These are phyloP conservation scores for Gypsophila paniculata DNA, from an alignment of 179 eudicot genomes.

Conservation along the genomic window DNA sequence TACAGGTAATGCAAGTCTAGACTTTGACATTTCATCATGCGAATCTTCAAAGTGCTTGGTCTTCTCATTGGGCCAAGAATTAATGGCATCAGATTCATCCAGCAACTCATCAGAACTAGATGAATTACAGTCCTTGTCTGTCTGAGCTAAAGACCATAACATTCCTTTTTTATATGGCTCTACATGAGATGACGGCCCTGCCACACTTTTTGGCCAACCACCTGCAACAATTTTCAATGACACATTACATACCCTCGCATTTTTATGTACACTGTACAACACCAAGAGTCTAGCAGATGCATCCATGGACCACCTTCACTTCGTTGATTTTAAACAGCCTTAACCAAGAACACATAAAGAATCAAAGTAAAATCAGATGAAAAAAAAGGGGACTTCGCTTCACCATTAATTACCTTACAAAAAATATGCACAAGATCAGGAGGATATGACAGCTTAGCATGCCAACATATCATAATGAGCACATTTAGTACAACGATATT, in stretches of 20 bases:
- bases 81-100: constrained; percentile 34
- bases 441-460: too few species aligned
- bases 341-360: neutral
- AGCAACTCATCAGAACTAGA: constrained; percentile 27
- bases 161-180: constrained; percentile 34
- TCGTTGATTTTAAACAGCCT: neutral
- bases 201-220: constrained; percentile 32
- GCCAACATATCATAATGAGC: too few species aligned
- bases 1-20: constrained; percentile 17
- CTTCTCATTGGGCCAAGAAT: constrained; percentile 18
- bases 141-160: constrained; percentile 21
- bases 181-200: constrained; percentile 34
- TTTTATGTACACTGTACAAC: constrained; percentile 7
- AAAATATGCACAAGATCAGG: neutral
- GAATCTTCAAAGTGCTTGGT: constrained; percentile 10
- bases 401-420: neutral
- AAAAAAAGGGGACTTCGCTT: neutral
- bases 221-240: constrained; percentile 39
- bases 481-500: too few species aligned
- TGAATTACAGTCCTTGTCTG: constrained; percentile 25
- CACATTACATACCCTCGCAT: constrained; percentile 9
- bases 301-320: neutral
- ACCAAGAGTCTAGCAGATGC: neutral
- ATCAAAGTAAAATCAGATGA: constrained; percentile 2
- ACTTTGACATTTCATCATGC: constrained; percentile 17